A percentile compares a stretch with the other conserved stretches of the same genome.
These are phyloP conservation scores for Magnusiomyces magnusii DNA, from an alignment of 1,139 yeast genomes.

Conservation along the genomic window DNA sequence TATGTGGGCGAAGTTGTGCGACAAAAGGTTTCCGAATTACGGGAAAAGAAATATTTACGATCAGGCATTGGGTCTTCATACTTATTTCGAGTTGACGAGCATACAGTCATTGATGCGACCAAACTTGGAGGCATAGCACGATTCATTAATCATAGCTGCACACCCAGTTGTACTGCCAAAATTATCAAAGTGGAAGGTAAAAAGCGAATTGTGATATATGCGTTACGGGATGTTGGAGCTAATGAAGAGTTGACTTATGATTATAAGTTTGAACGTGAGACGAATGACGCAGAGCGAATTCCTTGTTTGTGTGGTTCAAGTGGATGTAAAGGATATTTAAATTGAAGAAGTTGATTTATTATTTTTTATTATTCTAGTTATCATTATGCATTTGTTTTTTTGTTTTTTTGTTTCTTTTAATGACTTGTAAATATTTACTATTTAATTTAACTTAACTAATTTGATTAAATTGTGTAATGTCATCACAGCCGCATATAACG, in stretches of 20 bases:
- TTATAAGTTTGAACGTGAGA: conserved; percentile 88
- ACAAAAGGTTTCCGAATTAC: conserved; percentile 88
- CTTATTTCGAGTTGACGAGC: conserved; percentile 85
- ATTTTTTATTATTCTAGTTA: too few species aligned
- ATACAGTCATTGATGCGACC: conserved; percentile 94
- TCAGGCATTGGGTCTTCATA: conserved; percentile 96
- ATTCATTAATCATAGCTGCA: conserved; percentile 94
- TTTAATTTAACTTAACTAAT: too few species aligned
- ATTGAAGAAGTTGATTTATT: conserved; percentile 34
- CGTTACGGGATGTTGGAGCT: conserved; percentile 77
- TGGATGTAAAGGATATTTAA: conserved; percentile 87
- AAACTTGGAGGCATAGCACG: conserved; percentile 95
- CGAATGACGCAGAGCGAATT: conserved; percentile 82
- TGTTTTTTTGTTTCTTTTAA: too few species aligned
- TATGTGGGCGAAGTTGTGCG: conserved; percentile 96
- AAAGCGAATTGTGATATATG: conserved; percentile 91
- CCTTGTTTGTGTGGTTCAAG: conserved; percentile 93
- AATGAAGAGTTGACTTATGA: conserved; percentile 89
- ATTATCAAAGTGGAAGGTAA: conserved; percentile 92
- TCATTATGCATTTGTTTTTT: too few species aligned
- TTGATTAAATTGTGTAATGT: too few species aligned
- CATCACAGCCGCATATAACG: too few species aligned
- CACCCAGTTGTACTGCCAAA: conserved; percentile 95
- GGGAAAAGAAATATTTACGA: conserved; percentile 77
- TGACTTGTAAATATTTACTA: too few species aligned